Conservation (phyloP, 2,329 filamentous ascomycete species). For the Colletotrichum limetticola region DNA sequence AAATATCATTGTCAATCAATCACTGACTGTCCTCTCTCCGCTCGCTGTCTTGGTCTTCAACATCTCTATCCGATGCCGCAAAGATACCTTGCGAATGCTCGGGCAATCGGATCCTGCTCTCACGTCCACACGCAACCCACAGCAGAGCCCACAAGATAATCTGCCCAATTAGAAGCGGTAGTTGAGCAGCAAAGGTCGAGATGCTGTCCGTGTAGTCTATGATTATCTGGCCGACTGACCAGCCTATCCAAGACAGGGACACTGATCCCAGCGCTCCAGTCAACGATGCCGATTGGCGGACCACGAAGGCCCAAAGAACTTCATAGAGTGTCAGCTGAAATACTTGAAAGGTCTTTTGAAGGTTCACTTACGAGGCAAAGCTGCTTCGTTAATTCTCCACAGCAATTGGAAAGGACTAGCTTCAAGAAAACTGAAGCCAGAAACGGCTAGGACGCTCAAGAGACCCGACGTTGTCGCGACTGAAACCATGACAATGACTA, state of each 20-base stretch:
- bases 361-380: background rate
- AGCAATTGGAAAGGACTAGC: background rate
- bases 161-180: background rate
- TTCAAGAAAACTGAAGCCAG: background rate
- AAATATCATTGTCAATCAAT: background rate
- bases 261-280: background rate
- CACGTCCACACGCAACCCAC: background rate
- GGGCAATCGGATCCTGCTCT: background rate
- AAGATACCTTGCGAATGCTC: background rate
- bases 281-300: background rate
- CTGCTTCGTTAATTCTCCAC: fast-evolving
- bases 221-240: background rate
- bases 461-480: background rate
- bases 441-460: background rate
- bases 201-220: background rate
- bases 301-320: background rate
- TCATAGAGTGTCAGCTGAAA: background rate
- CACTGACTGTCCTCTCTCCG: background rate
- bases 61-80: background rate
- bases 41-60: background rate
- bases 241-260: background rate
- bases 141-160: background rate
- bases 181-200: background rate
- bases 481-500: background rate
- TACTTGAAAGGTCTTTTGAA: background rate